Percentiles rank a stretch among this genome's conserved stretches.
Conservation (phyloP, 169 alveolate species). For the Plasmodium vivax region DNA sequence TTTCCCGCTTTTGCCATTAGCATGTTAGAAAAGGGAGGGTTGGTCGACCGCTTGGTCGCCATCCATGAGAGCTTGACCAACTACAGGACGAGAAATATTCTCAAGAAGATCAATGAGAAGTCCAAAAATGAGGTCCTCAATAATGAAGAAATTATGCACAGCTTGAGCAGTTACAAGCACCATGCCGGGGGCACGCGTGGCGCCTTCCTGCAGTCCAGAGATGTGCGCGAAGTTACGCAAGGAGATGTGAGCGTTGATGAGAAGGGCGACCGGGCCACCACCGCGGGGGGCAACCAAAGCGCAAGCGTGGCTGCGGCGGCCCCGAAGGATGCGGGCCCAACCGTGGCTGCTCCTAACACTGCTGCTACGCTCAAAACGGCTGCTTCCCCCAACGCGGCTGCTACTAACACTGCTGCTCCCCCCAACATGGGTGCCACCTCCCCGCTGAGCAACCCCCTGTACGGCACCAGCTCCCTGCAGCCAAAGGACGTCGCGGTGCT, state of each 20-base stretch:
- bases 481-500: conserved; percentile 32
- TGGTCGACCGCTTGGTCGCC: conserved; percentile 28
- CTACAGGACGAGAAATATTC: conserved; percentile 45
- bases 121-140: conserved; percentile 55
- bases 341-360: not conserved
- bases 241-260: not conserved
- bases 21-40: conserved; percentile 39
- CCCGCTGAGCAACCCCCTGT: not conserved
- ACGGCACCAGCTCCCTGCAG: not conserved
- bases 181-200: not conserved
- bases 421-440: not conserved
- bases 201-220: conserved; percentile 24
- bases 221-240: not conserved
- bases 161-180: conserved; percentile 36
- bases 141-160: conserved; percentile 23
- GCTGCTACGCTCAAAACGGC: not conserved
- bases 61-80: conserved; percentile 44
- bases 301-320: not conserved
- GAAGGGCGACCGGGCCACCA: not conserved
- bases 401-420: not conserved
- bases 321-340: not conserved
- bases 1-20: conserved; percentile 33
- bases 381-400: not conserved
- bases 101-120: conserved; percentile 26
- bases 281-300: not conserved